Base-by-base conservation (phyloP, 345 rosid genomes). In the Garcia nutans region DNA sequence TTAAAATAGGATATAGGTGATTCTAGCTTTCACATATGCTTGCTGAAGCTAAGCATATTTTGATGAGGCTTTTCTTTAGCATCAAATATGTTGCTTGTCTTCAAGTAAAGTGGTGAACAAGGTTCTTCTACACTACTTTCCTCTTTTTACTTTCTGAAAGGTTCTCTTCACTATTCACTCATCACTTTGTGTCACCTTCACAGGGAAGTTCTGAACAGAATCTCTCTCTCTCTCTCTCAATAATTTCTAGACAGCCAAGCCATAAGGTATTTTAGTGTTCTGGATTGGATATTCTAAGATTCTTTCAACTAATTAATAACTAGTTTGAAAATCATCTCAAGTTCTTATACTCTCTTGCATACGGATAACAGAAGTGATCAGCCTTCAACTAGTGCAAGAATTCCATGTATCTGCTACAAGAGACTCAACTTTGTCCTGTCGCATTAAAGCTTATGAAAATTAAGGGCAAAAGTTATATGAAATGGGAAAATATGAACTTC, bases 71-170 rank as follows among this genome's bases (percentile, higher is more conserved):
- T 60, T 55, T 47, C 31, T n/a, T 55, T 22, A 73, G 76, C 15
- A 67, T 69, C 58, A 45, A 58, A 59, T n/a, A 74, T 73, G 75
- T 76, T 63, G 60, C 75, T 61, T 49, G 68, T 76, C 61, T 41
- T 72, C 58, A 37, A 55, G 56, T 52, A 56, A 74, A 82, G 62
- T 5, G 16, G 72, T 69, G 84, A 79, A 83, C 76, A 66, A 77
- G 80, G 76, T 82, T 82, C 85, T 74, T 79, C 72, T 13, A 37
- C 22, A 15, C 73, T 20, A 12, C 68, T 45, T 60, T 60, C 68
- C 20, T 31, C 57, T 76, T 56, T 33, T 60, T 44, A 54, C 70
- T 70, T 67, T 65, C 49, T 60, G 52, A 28, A 70, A 68, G 33
- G 12, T 79, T 58, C 52, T 52, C 68, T 74, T 63, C 49, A 17